Evolutionary conservation across 495 filamentous ascomycete species (phyloP).

Genomic region (Penicillium macrosclerotiorum): DNA sequence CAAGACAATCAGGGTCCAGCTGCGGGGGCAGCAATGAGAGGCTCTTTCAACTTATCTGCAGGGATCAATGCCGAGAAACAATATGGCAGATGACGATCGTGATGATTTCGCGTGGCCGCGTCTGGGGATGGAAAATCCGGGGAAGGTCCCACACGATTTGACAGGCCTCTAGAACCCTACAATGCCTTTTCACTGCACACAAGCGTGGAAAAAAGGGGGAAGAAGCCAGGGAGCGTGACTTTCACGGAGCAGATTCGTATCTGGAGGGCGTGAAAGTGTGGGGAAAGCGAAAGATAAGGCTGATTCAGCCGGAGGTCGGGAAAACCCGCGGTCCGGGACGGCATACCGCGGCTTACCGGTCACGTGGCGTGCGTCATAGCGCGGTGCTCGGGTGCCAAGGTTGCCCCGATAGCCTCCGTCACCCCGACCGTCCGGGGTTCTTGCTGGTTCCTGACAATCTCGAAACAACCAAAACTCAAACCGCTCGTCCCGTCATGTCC

Average conservation of each 20-base stretch:
- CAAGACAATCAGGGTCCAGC: conserved; percentile 12
- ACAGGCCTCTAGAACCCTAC: not conserved
- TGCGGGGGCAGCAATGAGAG: conserved; percentile 15
- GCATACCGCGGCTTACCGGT: conserved; percentile 20
- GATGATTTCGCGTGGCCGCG: conserved; percentile 2
- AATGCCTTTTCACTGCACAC: not conserved
- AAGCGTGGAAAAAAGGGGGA: not conserved
- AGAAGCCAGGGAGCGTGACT: conserved; percentile 4
- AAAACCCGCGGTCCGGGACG: conserved; percentile 11
- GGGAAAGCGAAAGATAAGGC: conserved; percentile 20
- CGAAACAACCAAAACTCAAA: too few species aligned
- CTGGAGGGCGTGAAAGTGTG: conserved; percentile 18
- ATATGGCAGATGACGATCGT: conserved; percentile 9
- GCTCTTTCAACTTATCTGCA: not conserved
- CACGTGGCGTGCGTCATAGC: conserved; percentile 14
- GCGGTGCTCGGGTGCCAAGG: not conserved
- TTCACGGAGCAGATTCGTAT: conserved; percentile 6
- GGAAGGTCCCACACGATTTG: conserved; percentile 6
- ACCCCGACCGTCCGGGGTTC: not conserved
- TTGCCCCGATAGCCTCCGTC: conserved; percentile 6
- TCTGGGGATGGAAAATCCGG: not conserved
- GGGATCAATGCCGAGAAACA: conserved; percentile 5
- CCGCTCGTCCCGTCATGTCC: conserved; percentile 15
- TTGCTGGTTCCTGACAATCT: not conserved
- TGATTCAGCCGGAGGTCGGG: conserved; percentile 21